phyloP scores from a whole-genome alignment of 257 asterid species.

The Misopates orontium region DNA sequence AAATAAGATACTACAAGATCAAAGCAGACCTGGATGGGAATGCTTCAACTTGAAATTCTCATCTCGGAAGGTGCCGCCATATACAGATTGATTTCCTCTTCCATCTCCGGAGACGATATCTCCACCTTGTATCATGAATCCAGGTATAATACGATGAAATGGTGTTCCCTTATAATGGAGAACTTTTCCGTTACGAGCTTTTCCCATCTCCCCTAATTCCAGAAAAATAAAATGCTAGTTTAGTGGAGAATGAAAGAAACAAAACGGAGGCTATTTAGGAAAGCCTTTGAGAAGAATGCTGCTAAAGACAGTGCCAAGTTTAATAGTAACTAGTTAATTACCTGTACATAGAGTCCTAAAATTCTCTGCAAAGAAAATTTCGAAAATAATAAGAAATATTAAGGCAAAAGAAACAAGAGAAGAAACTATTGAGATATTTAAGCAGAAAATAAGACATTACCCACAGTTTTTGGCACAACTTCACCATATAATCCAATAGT shows the following conservation, averaged over 20 bases:
- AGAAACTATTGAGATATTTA: conserved; percentile 15
- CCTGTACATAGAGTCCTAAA: conserved; percentile 99
- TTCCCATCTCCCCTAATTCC: conserved; percentile 85
- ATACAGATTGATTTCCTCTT: conserved; percentile 78
- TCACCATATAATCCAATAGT: conserved; percentile 86
- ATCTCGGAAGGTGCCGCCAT: conserved; percentile 67
- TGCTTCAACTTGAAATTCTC: conserved; percentile 87
- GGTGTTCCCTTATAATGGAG: conserved; percentile 91
- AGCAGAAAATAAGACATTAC: conserved; percentile 52
- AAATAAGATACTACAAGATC: background rate
- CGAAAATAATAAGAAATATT: conserved; percentile 24
- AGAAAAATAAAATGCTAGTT: conserved; percentile 11
- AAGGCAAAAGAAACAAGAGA: background rate
- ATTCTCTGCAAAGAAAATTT: conserved; percentile 69
- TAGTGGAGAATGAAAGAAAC: conserved; percentile 11
- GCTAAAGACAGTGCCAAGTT: too few relatives aligned
- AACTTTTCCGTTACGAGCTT: conserved; percentile 66
- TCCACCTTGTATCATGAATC: conserved; percentile 99
- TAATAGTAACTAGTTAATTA: conserved; percentile 39
- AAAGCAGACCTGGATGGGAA: conserved; percentile 63
- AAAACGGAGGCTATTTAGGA: conserved; percentile 8
- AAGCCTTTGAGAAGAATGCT: conserved; percentile 1
- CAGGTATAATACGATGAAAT: conserved; percentile 94
- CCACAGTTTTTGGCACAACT: conserved; percentile 90
- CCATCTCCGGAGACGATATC: conserved; percentile 79